phyloP scores from a whole-genome alignment of 768 basidiomycete species.

The Tricholoma matsutake region DNA sequence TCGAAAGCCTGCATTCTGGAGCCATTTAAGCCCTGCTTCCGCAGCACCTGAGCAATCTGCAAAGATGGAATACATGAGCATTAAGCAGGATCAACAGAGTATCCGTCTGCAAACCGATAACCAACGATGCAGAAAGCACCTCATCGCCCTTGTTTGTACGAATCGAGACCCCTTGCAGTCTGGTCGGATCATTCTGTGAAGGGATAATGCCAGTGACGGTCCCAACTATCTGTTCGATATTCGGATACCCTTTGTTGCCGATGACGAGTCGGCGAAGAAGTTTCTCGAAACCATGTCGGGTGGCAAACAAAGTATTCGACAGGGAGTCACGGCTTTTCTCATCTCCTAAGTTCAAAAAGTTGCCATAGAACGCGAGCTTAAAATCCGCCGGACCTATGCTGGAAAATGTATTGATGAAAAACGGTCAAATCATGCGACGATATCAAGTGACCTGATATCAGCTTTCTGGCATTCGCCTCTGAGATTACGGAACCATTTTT shows the following conservation, averaged over 20 bases:
- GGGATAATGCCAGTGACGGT: constrained; percentile 24
- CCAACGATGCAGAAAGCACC: background rate
- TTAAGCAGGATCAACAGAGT: background rate
- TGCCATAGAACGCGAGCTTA: constrained; percentile 13
- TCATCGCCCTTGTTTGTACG: background rate
- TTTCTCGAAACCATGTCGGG: constrained; percentile 26
- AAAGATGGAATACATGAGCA: background rate
- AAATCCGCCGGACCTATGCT: constrained; percentile 17
- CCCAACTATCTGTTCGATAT: constrained; percentile 23
- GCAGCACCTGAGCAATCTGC: constrained; percentile 31
- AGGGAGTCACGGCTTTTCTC: constrained; percentile 8
- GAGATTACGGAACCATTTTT: background rate
- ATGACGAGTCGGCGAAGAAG: constrained; percentile 25
- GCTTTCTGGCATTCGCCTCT: background rate
- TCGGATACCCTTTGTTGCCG: constrained; percentile 13
- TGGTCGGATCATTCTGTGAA: constrained; percentile 11
- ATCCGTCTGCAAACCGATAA: background rate
- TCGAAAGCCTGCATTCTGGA: constrained; percentile 20
- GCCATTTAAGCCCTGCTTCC: constrained; percentile 24
- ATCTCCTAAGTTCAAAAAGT: constrained; percentile 8
- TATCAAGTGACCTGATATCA: background rate
- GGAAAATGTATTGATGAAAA: background rate
- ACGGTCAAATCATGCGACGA: background rate
- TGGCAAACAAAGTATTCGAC: constrained; percentile 18
- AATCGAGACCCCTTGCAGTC: constrained; percentile 12